phyloP scores from a whole-genome alignment of 192 early-diverging fungal genomes.

The Backusella liffmaniae region DNA sequence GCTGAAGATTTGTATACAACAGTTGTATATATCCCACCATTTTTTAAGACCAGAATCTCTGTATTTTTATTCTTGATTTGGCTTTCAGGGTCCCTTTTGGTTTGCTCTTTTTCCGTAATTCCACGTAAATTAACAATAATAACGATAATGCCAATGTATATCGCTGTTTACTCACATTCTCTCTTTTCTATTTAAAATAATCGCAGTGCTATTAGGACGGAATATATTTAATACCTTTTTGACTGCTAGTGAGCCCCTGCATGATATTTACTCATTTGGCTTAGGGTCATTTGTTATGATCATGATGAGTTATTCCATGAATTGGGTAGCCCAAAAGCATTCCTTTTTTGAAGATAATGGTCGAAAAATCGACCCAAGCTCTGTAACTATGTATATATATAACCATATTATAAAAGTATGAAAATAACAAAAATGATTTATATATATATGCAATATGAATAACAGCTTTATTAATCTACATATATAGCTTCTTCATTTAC shows the following conservation, averaged over 20 bases:
- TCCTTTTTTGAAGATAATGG: background rate
- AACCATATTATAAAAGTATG: background rate
- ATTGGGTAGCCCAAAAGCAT: constrained; percentile 32
- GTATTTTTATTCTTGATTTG: constrained; percentile 50
- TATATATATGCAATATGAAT: background rate
- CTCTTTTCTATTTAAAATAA: background rate
- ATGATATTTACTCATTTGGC: constrained; percentile 77
- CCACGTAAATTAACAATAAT: constrained; percentile 39
- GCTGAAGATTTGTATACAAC: constrained; percentile 46
- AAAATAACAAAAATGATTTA: background rate
- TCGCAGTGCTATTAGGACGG: constrained; percentile 60
- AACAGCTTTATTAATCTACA: background rate
- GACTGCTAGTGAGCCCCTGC: constrained; percentile 50
- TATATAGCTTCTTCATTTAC: constrained; percentile 34
- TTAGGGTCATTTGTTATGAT: constrained; percentile 65
- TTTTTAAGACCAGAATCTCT: constrained; percentile 58
- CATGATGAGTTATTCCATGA: constrained; percentile 30
- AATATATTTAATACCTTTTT: constrained; percentile 41
- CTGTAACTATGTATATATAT: constrained; percentile 5
- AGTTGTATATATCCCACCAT: constrained; percentile 80
- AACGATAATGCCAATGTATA: background rate
- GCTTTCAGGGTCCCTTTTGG: constrained; percentile 25
- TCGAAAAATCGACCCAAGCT: background rate
- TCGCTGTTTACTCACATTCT: background rate
- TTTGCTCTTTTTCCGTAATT: constrained; percentile 27